Conservation (phyloP, 257 asterid genomes). For the Jacaranda copaia region DNA sequence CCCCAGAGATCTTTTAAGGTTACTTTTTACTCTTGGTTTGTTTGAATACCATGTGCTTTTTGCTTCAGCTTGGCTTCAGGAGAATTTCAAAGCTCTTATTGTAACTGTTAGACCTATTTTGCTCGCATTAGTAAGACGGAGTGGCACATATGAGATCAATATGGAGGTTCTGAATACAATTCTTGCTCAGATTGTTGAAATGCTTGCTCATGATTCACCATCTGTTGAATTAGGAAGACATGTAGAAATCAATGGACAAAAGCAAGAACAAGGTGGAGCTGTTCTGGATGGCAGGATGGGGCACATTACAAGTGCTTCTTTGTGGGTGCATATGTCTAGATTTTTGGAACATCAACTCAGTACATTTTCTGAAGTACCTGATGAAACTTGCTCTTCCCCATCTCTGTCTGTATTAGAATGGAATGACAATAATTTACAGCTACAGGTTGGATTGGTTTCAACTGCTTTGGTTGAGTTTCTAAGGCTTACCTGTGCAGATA, state of each 20-base stretch:
- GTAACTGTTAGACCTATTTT: constrained; percentile 66
- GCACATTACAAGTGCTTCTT: constrained; percentile 57
- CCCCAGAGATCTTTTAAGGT: constrained; percentile 44
- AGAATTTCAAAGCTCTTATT: constrained; percentile 65
- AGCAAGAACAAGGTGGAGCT: constrained; percentile 56
- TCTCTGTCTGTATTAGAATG: constrained; percentile 40
- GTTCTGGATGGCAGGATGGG: constrained; percentile 61
- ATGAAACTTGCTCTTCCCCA: constrained; percentile 43
- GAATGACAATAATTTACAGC: constrained; percentile 42
- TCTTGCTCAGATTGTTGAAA: constrained; percentile 53
- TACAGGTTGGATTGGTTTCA: constrained; percentile 43
- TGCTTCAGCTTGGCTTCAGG: constrained; percentile 76
- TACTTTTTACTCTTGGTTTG: constrained; percentile 57
- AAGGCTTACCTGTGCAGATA: constrained; percentile 55
- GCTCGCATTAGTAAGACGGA: constrained; percentile 40
- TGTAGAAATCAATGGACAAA: constrained; percentile 40
- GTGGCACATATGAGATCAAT: constrained; percentile 51
- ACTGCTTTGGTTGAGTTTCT: constrained; percentile 53
- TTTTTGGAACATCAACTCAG: constrained; percentile 60
- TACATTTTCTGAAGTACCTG: constrained; percentile 47
- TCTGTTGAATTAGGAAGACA: constrained; percentile 47
- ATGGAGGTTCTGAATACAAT: constrained; percentile 53
- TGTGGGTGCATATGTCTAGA: constrained; percentile 75
- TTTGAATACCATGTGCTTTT: constrained; percentile 63
- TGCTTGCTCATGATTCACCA: constrained; percentile 52